These are phyloP conservation scores for Fomitopsis pulvina DNA, from an alignment of 768 basidiomycete species.

Conservation along the genomic window DNA sequence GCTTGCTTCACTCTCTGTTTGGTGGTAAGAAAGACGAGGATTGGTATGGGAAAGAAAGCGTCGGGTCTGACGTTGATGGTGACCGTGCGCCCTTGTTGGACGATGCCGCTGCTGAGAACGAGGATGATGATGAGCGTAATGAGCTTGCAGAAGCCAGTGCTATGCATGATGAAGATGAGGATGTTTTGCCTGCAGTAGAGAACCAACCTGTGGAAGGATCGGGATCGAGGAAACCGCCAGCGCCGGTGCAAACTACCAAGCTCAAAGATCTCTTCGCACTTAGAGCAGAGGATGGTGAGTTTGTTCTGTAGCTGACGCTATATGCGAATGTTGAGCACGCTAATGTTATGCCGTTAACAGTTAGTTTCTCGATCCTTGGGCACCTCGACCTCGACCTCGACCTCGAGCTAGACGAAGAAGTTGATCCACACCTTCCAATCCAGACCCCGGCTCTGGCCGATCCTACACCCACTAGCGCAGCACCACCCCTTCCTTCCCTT, in stretches of 20 bases:
- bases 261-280: slow-evolving; percentile 75
- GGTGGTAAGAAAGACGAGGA: slow-evolving; percentile 35
- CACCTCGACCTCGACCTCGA: slow-evolving; percentile 74
- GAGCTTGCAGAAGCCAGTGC: too few species aligned
- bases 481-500: slow-evolving; percentile 4
- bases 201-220: slow-evolving; percentile 24
- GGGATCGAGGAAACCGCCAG: slow-evolving; percentile 17
- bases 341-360: slow-evolving; percentile 26
- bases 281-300: slow-evolving; percentile 56
- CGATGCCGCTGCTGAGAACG: slow-evolving; percentile 6
- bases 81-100: slow-evolving; percentile 21
- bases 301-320: not conserved
- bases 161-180: slow-evolving; percentile 6
- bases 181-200: not conserved
- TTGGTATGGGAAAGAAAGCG: slow-evolving; percentile 56
- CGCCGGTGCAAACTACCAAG: slow-evolving; percentile 19
- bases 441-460: slow-evolving; percentile 9
- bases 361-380: slow-evolving; percentile 67
- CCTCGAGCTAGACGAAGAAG: slow-evolving; percentile 58
- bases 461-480: slow-evolving; percentile 6
- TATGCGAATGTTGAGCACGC: not conserved
- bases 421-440: slow-evolving; percentile 24
- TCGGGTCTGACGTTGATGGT: slow-evolving; percentile 50
- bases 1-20: slow-evolving; percentile 48
- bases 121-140: slow-evolving; percentile 1